phyloP scores from a whole-genome alignment of 805 yeast genomes.

The Candida endomychidarum region DNA sequence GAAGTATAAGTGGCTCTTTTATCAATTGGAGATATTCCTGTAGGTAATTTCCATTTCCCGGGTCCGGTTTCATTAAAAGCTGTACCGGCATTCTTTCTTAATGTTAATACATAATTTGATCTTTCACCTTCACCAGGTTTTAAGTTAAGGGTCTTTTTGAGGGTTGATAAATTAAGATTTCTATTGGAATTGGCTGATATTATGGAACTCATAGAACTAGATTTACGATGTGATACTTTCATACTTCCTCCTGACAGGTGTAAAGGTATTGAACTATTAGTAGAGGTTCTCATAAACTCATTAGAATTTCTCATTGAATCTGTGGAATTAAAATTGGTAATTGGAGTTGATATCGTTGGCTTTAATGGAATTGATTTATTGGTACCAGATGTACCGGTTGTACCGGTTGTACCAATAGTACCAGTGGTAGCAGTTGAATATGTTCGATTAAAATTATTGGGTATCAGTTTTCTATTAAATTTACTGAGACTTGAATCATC shows the following conservation, averaged over 20 bases:
- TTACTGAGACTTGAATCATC: neutral
- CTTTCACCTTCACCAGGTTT: slow-evolving; percentile 51
- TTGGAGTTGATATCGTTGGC: slow-evolving; percentile 18
- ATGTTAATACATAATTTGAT: slow-evolving; percentile 48
- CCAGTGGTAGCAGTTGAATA: slow-evolving; percentile 12
- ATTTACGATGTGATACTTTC: slow-evolving; percentile 12
- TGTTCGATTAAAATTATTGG: slow-evolving; percentile 7
- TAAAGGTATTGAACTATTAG: slow-evolving; percentile 5
- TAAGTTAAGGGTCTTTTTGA: slow-evolving; percentile 34
- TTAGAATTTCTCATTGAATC: slow-evolving; percentile 9
- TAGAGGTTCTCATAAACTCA: neutral
- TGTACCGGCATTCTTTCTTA: slow-evolving; percentile 47
- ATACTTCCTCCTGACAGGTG: neutral
- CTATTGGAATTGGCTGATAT: slow-evolving; percentile 31
- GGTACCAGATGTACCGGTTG: slow-evolving; percentile 12
- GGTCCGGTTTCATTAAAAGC: slow-evolving; percentile 50
- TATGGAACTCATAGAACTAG: slow-evolving; percentile 36
- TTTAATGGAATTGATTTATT: slow-evolving; percentile 10
- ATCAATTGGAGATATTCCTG: slow-evolving; percentile 53
- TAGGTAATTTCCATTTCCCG: slow-evolving; percentile 49
- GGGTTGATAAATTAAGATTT: slow-evolving; percentile 37
- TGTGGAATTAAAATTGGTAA: slow-evolving; percentile 12
- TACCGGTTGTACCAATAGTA: slow-evolving; percentile 7
- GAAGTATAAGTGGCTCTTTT: slow-evolving; percentile 25
- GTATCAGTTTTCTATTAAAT: neutral